A percentile compares a stretch with the other conserved stretches of the same genome.
phyloP scores from a whole-genome alignment of 805 yeast genomes.

The Myxozyma nipponensis region DNA sequence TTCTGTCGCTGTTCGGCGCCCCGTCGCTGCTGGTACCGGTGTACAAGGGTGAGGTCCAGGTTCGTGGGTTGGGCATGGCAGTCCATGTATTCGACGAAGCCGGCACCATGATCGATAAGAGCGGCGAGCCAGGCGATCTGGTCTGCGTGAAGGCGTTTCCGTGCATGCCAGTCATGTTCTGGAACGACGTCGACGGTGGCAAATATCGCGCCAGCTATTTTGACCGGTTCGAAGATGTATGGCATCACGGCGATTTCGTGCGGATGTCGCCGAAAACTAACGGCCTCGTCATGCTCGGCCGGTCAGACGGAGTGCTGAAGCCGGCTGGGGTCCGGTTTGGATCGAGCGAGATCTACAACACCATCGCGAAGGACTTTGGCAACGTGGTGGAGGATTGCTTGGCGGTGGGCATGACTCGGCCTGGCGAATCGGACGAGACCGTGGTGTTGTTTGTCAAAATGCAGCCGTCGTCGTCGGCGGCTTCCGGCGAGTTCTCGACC shows the following conservation, averaged over 20 bases:
- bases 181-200: constrained; percentile 24
- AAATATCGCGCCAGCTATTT: constrained; percentile 27
- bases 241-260: constrained; percentile 32
- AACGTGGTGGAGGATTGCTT: constrained; percentile 25
- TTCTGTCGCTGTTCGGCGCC: constrained; percentile 30
- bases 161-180: constrained; percentile 31
- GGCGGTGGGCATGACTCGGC: constrained; percentile 29
- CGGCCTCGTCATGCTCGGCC: constrained; percentile 29
- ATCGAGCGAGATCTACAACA: constrained; percentile 30
- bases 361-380: constrained; percentile 23
- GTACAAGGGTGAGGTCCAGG: constrained; percentile 29
- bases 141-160: constrained; percentile 29
- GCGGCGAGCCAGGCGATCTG: constrained; percentile 27
- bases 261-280: constrained; percentile 23
- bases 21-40: constrained; percentile 27
- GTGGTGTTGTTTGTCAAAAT: constrained; percentile 28
- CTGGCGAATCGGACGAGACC: constrained; percentile 25
- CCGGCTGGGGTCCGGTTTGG: constrained; percentile 31
- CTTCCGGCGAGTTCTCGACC: too few species aligned
- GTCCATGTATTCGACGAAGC: constrained; percentile 27
- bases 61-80: constrained; percentile 31
- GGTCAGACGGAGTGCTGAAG: constrained; percentile 31
- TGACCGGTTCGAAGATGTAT: constrained; percentile 22
- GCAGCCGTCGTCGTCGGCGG: constrained; percentile 7
- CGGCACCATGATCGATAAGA: constrained; percentile 14